Evolutionary conservation across 495 filamentous ascomycete genomes (phyloP).

Genomic region (Rostrohypoxylon terebratum): DNA sequence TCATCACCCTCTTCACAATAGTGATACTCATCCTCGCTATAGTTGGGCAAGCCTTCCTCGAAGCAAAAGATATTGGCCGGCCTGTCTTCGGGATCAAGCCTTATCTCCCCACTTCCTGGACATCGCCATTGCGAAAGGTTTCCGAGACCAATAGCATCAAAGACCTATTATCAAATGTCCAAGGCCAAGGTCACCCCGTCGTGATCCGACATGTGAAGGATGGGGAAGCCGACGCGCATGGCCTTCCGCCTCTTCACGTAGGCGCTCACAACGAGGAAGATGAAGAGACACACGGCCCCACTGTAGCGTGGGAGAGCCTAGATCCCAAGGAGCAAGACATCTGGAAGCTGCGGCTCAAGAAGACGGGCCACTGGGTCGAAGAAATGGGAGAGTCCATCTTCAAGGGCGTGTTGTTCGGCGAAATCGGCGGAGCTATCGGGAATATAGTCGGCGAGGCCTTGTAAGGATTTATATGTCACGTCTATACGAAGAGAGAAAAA

Average conservation of each 20-base stretch:
- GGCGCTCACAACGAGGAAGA: conserved; percentile 59
- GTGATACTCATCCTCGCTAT: conserved; percentile 68
- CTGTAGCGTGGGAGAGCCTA: conserved; percentile 75
- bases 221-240: conserved; percentile 33
- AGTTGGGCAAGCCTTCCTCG: conserved; percentile 73
- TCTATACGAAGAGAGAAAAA: conserved; percentile 21
- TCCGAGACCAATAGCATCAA: conserved; percentile 37
- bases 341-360: conserved; percentile 77
- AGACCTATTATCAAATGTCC: conserved; percentile 41
- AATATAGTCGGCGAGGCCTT: conserved; percentile 57
- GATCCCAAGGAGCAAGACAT: conserved; percentile 63
- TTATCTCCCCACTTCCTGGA: conserved; percentile 48
- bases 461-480: conserved; percentile 20
- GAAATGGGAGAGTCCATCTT: conserved; percentile 79
- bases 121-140: conserved; percentile 39
- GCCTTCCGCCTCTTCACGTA: conserved; percentile 47
- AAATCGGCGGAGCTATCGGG: conserved; percentile 70
- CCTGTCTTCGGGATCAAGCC: conserved; percentile 62
- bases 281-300: conserved; percentile 50
- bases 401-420: conserved; percentile 78
- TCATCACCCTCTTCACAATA: conserved; percentile 63
- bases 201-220: conserved; percentile 45
- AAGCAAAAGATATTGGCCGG: conserved; percentile 71
- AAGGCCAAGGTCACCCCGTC: conserved; percentile 37
- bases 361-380: conserved; percentile 78